Evolutionary conservation across 1,284 basidiomycete genomes (phyloP), one percentile per base, ranked within the genome.

Genomic region (Pascua sp.): DNA sequence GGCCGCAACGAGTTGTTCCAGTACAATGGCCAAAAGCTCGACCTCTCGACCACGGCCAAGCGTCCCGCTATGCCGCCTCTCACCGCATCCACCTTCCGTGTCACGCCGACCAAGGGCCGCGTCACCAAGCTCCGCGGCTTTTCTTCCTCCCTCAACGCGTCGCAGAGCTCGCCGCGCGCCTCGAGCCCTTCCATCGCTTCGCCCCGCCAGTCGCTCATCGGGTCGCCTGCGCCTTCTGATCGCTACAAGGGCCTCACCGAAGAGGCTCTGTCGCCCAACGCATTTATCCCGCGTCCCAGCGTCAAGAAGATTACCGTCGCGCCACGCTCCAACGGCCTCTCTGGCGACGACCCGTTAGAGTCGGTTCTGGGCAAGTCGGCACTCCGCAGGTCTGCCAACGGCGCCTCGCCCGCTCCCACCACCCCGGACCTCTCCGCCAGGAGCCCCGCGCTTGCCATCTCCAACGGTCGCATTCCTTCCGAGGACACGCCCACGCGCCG

Each of bases 231-330:
- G 32, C 62, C 57, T 2, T 66, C 68, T 12, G 74, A 76, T 51
- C 64, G 75, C 42, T 75, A 77, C 68, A 78, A 78, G 57, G 81
- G 87, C 78, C 67, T 83, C 42, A 80, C 85, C 32, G 90, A 83
- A 55, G 76, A 79, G 11, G 72, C 76, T 0, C 70, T 81, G 10
- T 76, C 74, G 15, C 79, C 81, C 16, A 80, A 82, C 62, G 88
- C 80, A 77, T 92, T 70, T 79, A 86, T 67, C 81, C 88, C 65
- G 18, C 83, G 88, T 42, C 85, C 88, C 56, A 96, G 90, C 72
- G 91, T 97, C 61, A 98, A 98, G 82, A 95, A 96, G 75, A 84
- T 98, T 53, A 87, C 94, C 42, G 78, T 98, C 56, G 89, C 93
- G 70, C 42, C 53, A 11, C 89, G 87, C 73, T 77, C 73, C 55